phyloP scores from a whole-genome alignment of 768 basidiomycete genomes.

The Psilocybe tampanensis region DNA sequence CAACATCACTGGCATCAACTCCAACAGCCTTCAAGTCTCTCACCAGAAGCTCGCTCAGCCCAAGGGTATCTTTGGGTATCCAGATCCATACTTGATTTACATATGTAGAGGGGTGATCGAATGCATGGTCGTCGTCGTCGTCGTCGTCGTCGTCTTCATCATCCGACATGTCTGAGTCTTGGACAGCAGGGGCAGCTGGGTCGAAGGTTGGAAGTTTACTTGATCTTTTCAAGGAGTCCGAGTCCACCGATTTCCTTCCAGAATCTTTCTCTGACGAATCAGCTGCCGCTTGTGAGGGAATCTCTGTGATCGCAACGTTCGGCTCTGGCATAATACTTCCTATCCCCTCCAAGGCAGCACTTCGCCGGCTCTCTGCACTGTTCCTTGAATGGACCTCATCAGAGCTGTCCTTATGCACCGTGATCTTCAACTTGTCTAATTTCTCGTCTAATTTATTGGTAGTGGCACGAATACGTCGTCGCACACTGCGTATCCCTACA shows the following conservation, averaged over 20 bases:
- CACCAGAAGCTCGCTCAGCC: conserved; percentile 41
- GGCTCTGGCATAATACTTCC: not conserved
- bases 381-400: not conserved
- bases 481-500: conserved; percentile 36
- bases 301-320: conserved; percentile 17
- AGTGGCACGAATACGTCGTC: conserved; percentile 32
- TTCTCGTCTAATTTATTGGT: conserved; percentile 31
- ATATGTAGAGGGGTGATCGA: conserved; percentile 51
- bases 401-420: conserved; percentile 17
- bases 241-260: conserved; percentile 15
- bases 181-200: conserved; percentile 30
- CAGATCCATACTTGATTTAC: conserved; percentile 48
- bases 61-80: conserved; percentile 45
- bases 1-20: conserved; percentile 45
- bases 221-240: conserved; percentile 13
- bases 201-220: conserved; percentile 25
- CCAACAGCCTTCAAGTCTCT: conserved; percentile 39
- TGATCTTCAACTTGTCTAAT: conserved; percentile 32
- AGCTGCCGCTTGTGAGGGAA: not conserved
- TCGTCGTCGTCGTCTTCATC: conserved; percentile 39
- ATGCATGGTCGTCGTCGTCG: conserved; percentile 44
- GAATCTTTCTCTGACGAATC: conserved; percentile 3
- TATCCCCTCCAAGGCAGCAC: conserved; percentile 11
- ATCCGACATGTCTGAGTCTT: conserved; percentile 32
- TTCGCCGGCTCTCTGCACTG: conserved; percentile 11